Evolutionary conservation across 805 yeast genomes (phyloP), one percentile per base, ranked within the genome.

Genomic region (Metschnikowia similis): DNA sequence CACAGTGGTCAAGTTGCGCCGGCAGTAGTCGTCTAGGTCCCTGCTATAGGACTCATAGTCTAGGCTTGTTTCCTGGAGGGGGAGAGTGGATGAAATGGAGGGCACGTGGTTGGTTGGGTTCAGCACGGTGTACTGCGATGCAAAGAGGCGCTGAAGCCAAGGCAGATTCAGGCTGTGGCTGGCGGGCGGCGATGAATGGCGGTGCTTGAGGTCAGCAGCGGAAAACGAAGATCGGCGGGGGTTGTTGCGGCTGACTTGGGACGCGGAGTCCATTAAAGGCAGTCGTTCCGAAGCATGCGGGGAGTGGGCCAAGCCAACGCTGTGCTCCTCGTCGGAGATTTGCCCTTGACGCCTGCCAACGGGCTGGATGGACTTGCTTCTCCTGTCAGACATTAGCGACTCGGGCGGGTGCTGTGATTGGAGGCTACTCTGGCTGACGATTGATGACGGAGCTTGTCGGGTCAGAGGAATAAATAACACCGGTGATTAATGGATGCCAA

Each of bases 81-180:
- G 47, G 41, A 45, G 48, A 14, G 49, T 46, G 16, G 49, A 48
- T n/a, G 48, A 44, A 10, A 46, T 47, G 38, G 47, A 48, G 8
- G 52, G 49, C n/a, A 53, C 35, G 28, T 51, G 47, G 30, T 50
- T 45, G 16, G 54, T 39, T 6, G 72, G 66, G 49, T 67, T 68
- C 50, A 66, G 61, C 7, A 69, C 72, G 3, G 70, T 57, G 42
- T 58, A 61, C 35, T 64, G 65, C 31, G 59, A 60, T 9, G 66
- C 58, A 29, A 69, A 53, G 34, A 67, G 58, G 36, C 65, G 55
- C 44, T 66, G 70, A 45, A 63, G 58, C 16, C 68, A 59, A 13
- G 70, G 72, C 32, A 39, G 47, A 16, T 14, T 35, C 29, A 4
- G 41, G 16, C 17, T 10, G 30, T 28, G 41, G 16, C 11, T 7